Evolutionary conservation across 2,329 filamentous ascomycete genomes (phyloP).

Genomic region (Aureobasidium sp.): DNA sequence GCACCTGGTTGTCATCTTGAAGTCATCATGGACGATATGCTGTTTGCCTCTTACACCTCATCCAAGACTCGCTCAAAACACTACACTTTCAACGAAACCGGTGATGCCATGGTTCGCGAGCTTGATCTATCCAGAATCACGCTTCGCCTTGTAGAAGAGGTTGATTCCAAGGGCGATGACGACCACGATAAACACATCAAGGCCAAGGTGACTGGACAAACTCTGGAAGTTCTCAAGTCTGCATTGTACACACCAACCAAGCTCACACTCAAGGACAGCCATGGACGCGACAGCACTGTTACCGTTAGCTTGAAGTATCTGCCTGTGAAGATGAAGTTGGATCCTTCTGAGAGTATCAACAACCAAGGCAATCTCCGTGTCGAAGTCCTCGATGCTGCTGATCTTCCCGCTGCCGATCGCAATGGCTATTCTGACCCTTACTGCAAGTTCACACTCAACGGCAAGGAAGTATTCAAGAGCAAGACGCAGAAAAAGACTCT

Average conservation of each 20-base stretch:
- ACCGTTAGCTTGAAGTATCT: constrained; percentile 93
- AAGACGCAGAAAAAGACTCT: constrained; percentile 96
- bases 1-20: constrained; percentile 72
- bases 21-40: constrained; percentile 88
- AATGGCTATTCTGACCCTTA: constrained; percentile 98
- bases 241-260: constrained; percentile 86
- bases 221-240: constrained; percentile 78
- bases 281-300: constrained; percentile 70
- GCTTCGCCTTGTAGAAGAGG: constrained; percentile 74
- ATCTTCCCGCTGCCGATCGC: constrained; percentile 87
- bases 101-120: constrained; percentile 92
- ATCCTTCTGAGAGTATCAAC: constrained; percentile 95
- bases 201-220: constrained; percentile 77
- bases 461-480: constrained; percentile 86
- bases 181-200: constrained; percentile 62
- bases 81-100: constrained; percentile 71
- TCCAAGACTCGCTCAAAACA: constrained; percentile 63
- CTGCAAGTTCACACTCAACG: constrained; percentile 88
- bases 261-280: constrained; percentile 69
- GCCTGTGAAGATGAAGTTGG: constrained; percentile 86
- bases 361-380: constrained; percentile 94
- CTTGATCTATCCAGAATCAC: constrained; percentile 95
- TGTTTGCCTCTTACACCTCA: constrained; percentile 81
- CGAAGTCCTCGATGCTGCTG: constrained; percentile 78
- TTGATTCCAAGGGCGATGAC: constrained; percentile 63